Conservation (phyloP, 495 filamentous ascomycete species). For the Penicillium paradoxum region DNA sequence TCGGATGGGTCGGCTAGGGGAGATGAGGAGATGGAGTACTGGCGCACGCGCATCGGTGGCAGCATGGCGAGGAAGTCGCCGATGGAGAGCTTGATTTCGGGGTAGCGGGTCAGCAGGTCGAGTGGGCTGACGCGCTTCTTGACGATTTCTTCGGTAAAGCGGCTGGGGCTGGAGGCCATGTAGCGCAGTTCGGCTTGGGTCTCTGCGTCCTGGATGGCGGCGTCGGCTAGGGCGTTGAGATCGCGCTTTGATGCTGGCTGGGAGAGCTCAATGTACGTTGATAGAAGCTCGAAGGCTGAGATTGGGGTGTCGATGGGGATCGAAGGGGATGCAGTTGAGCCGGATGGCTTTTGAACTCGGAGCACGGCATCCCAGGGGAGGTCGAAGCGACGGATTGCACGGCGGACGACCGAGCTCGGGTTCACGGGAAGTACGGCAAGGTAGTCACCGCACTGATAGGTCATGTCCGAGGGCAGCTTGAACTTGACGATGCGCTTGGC, state of each 20-base stretch:
- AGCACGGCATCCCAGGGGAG: slow-evolving; percentile 59
- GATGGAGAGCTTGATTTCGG: slow-evolving; percentile 52
- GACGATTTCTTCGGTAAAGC: slow-evolving; percentile 49
- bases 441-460: slow-evolving; percentile 70
- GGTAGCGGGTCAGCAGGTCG: slow-evolving; percentile 58
- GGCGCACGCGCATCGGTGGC: slow-evolving; percentile 67
- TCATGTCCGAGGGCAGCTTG: slow-evolving; percentile 58
- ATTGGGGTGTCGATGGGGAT: slow-evolving; percentile 57
- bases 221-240: slow-evolving; percentile 45
- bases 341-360: slow-evolving; percentile 34
- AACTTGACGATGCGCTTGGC: slow-evolving; percentile 64
- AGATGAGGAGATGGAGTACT: slow-evolving; percentile 78
- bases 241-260: slow-evolving; percentile 59
- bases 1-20: slow-evolving; percentile 53
- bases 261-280: slow-evolving; percentile 66
- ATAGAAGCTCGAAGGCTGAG: slow-evolving; percentile 56
- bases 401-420: slow-evolving; percentile 50
- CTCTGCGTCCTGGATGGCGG: slow-evolving; percentile 23
- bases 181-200: slow-evolving; percentile 28
- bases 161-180: slow-evolving; percentile 29
- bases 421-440: slow-evolving; percentile 70
- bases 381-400: slow-evolving; percentile 49
- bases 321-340: slow-evolving; percentile 39
- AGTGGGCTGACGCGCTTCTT: slow-evolving; percentile 57
- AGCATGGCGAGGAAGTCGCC: slow-evolving; percentile 62